phyloP scores from a whole-genome alignment of 495 filamentous ascomycete genomes.

The Aspergillus biplanus region DNA sequence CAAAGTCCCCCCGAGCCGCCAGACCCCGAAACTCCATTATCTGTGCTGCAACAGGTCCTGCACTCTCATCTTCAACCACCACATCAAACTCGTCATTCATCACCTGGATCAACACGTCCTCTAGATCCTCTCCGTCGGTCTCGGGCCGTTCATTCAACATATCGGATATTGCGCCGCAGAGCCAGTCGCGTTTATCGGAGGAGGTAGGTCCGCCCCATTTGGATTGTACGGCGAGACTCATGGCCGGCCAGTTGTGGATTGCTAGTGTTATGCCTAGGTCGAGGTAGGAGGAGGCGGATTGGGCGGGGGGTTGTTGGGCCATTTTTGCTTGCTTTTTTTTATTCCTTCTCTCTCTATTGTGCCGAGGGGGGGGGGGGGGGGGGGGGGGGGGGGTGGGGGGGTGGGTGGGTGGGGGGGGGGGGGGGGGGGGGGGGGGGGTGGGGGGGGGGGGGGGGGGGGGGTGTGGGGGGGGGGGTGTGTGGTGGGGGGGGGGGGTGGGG shows the following conservation, averaged over 20 bases:
- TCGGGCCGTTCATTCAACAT: slow-evolving; percentile 72
- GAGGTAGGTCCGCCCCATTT: slow-evolving; percentile 88
- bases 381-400: no score
- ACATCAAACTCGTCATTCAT: slow-evolving; percentile 97
- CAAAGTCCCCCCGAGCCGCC: slow-evolving; percentile 66
- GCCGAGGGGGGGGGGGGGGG: background rate
- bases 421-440: no score
- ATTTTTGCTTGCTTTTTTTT: slow-evolving; percentile 24
- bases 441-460: no score
- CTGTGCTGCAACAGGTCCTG: slow-evolving; percentile 68
- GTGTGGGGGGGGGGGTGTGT: no score
- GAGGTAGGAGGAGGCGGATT: slow-evolving; percentile 55
- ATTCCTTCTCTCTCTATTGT: background rate
- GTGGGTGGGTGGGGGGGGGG: no score
- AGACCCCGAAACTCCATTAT: slow-evolving; percentile 69
- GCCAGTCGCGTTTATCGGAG: slow-evolving; percentile 91
- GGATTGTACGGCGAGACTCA: slow-evolving; percentile 84
- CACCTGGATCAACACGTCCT: slow-evolving; percentile 79
- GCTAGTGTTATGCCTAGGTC: slow-evolving; percentile 80
- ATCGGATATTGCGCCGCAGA: slow-evolving; percentile 85
- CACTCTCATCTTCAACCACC: slow-evolving; percentile 85
- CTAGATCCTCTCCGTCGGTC: slow-evolving; percentile 80
- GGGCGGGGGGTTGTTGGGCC: slow-evolving; percentile 26
- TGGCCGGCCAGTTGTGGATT: slow-evolving; percentile 81
- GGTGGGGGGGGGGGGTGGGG: no score